Evolutionary conservation across 768 basidiomycete genomes (phyloP), one percentile per base, ranked within the genome.

Genomic region (Naganishia kalamii): DNA sequence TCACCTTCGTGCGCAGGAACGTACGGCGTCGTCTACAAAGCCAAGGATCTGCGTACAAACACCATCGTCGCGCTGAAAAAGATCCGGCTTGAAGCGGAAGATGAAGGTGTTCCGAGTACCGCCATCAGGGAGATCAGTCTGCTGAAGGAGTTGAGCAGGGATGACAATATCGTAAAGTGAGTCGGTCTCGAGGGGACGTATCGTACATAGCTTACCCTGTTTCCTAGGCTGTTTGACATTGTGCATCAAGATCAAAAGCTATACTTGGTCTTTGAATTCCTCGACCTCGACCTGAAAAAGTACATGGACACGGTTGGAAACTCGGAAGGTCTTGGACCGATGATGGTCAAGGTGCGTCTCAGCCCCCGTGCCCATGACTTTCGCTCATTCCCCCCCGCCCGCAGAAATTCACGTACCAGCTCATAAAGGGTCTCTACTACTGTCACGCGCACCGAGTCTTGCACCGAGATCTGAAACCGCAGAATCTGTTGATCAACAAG

Each of bases 11-110:
- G 25, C n/a, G 29, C 51, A 98, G 94, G 94, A 70, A 97, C 94
- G 27, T 98, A 98, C 71, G 94, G 94, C 63, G 94, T 98, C 60
- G 94, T 98, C 23, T 98, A 98, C 84, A 96, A 97, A 79, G 94
- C 94, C 43, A 85, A 86, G 70, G 93, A 98, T 76, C 80, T 85
- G 68, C 83, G 80, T 49, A 88, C 84, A 10, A 88, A 88, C 76
- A 80, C 85, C 70, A 86, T 97, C 70, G 96, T 99, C 57, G 96
- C 96, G 25, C 82, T 98, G 70, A 99, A 99, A 86, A 99, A 99
- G 84, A 98, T 99, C 76, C 82, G 96, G 43, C 85, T 99, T 29
- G 96, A 98, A 77, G 92, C 92, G 19, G 96, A 98, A 79, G 96
- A 99, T 75, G 96, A 99, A 78, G 96, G 96, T 50, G 96, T 99